phyloP scores from a whole-genome alignment of 2,329 filamentous ascomycete species.

The Cytospora chrysosperma region DNA sequence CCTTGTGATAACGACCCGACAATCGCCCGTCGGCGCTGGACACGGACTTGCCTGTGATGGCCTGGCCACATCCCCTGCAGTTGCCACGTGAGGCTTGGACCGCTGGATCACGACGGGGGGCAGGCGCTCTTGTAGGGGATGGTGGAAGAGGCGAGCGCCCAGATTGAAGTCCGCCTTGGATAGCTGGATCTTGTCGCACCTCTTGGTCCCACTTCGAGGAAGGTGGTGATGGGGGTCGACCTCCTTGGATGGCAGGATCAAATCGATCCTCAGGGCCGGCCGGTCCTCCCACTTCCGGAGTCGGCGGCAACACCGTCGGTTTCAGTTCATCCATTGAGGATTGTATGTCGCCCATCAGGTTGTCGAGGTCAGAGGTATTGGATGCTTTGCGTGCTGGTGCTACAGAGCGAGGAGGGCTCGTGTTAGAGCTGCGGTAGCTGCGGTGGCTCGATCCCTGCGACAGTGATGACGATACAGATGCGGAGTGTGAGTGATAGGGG shows the following conservation, averaged over 20 bases:
- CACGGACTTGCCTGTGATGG: constrained; percentile 87
- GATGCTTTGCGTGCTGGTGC: constrained; percentile 40
- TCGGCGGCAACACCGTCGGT: constrained; percentile 30
- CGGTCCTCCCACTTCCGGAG: constrained; percentile 34
- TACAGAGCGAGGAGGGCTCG: constrained; percentile 52
- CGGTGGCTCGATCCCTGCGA: constrained; percentile 46
- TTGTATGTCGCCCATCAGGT: constrained; percentile 56
- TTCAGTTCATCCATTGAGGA: constrained; percentile 46
- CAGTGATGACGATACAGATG: constrained; percentile 64
- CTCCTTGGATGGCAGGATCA: constrained; percentile 33
- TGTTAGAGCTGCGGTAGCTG: constrained; percentile 59
- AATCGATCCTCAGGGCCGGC: constrained; percentile 28
- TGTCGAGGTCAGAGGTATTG: constrained; percentile 47
- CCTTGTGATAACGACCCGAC: constrained; percentile 91
- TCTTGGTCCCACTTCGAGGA: constrained; percentile 15
- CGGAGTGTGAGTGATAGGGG: constrained; percentile 62
- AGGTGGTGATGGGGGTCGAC: constrained; percentile 19
- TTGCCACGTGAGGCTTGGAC: constrained; percentile 57
- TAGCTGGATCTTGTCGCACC: constrained; percentile 34
- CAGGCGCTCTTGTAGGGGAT: constrained; percentile 18
- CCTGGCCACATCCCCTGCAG: constrained; percentile 77
- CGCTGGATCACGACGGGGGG: constrained; percentile 41
- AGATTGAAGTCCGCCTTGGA: constrained; percentile 20
- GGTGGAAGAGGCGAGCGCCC: constrained; percentile 15
- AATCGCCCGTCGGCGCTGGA: constrained; percentile 90